Percentiles rank a stretch among this genome's conserved stretches.
Evolutionary conservation across 2,329 filamentous ascomycete species (phyloP).

Genomic region (Aureobasidium sp.): DNA sequence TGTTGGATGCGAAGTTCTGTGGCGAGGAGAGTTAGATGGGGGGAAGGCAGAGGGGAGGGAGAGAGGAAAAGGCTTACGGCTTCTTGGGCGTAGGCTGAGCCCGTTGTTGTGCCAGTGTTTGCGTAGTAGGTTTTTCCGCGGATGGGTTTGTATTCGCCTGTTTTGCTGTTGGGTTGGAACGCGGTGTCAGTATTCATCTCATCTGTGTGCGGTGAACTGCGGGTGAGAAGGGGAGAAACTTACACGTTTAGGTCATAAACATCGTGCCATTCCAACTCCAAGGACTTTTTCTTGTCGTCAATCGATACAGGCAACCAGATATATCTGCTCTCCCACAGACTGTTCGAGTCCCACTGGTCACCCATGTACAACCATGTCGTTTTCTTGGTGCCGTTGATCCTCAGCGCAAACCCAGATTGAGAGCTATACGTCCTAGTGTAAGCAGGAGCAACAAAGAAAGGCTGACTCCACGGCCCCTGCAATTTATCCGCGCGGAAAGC

Average conservation of each 20-base stretch:
- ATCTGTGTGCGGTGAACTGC: no score
- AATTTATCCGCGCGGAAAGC: constrained; percentile 52
- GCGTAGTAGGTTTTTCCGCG: constrained; percentile 41
- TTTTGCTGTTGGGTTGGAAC: constrained; percentile 32
- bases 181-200: background rate
- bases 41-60: background rate
- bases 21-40: background rate
- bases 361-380: constrained; percentile 50
- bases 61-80: constrained; percentile 25
- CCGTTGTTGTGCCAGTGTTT: constrained; percentile 37
- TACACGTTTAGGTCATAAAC: constrained; percentile 47
- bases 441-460: constrained; percentile 48
- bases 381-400: constrained; percentile 32
- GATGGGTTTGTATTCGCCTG: constrained; percentile 40
- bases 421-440: constrained; percentile 51
- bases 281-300: constrained; percentile 43
- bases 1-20: constrained; percentile 39
- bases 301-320: constrained; percentile 49
- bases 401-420: constrained; percentile 52
- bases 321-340: constrained; percentile 48
- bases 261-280: constrained; percentile 45
- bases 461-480: constrained; percentile 52
- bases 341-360: constrained; percentile 54
- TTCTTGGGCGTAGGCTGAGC: constrained; percentile 47
- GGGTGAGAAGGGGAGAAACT: background rate